Percentiles rank a stretch among this genome's conserved stretches.
Evolutionary conservation across 345 rosid genomes (phyloP).

Genomic region (Syzygium aromaticum): DNA sequence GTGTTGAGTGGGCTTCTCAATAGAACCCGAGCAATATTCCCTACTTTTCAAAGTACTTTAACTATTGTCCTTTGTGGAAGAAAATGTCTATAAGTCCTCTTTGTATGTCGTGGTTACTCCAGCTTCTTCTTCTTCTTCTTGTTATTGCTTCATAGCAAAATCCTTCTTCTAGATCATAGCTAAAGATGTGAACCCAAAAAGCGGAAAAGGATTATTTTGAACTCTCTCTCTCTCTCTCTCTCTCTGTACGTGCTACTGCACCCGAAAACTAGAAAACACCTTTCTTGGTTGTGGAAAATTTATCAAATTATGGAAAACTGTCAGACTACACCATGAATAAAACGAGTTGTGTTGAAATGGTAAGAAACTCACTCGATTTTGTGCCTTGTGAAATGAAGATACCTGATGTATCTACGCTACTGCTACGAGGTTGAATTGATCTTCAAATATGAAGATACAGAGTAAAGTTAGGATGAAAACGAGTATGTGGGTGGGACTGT

Average conservation of each 20-base stretch:
- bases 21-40: background rate
- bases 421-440: background rate
- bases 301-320: background rate
- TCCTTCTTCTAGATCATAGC: background rate
- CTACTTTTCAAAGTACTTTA: background rate
- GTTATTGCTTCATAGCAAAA: background rate
- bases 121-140: background rate
- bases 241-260: background rate
- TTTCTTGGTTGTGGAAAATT: background rate
- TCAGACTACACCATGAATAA: background rate
- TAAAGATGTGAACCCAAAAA: background rate
- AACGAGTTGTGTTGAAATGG: background rate
- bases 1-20: background rate
- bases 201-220: background rate
- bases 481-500: background rate
- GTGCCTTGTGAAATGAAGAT: background rate
- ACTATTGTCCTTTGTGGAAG: background rate
- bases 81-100: background rate
- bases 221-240: background rate
- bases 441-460: background rate
- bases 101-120: background rate
- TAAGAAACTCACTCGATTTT: background rate
- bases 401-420: background rate
- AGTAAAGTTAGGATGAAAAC: background rate
- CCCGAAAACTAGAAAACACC: background rate